Base-by-base conservation (phyloP, 345 rosid species). In the Erysimum cheiranthoides region DNA sequence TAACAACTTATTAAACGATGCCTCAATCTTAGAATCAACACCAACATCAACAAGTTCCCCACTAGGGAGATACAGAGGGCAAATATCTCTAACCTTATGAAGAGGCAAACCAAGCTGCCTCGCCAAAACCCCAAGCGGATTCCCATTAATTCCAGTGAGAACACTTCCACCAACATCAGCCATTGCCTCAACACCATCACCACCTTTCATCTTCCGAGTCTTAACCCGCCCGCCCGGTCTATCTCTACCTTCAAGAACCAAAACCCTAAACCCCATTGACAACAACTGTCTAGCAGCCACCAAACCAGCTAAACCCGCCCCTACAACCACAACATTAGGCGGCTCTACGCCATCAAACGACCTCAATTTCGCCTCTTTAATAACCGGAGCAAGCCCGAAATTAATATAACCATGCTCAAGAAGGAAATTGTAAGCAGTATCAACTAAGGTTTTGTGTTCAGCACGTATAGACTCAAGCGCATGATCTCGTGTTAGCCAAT, bases 141-240 rank as follows among this genome's bases (percentile, higher is more conserved):
- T 95, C 40, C 98, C 98, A 76, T 95, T 93, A 14, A 95, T 91
- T 58, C 98, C 99, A 0, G 98, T 95, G 61, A 93, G 82, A n/a
- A 95, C 98, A 38, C 99, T 90, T 36, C 98, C 99, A 13, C 98
- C 97, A 17, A 90, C 80, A 83, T 92, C 98, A 10, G 89, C 96
- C 49, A 89, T 93, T 8, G 99, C 96, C 58, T 81, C 84, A 43
- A 89, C 86, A 49, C 94, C 90, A 49, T 85, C 93, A 10, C 97
- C 96, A 9, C 97, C 97, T 43, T 80, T 84, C 96, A 92, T 87
- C 47, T 79, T 86, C 80, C 81, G 85, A 0, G 97, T 92, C 82
- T 91, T 90, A 13, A 95, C 99, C 1, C 97, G 90, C 3, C 97
- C 99, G 0, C 97, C 96, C 0, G 96, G 96, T 68, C 97, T 74